phyloP scores from a whole-genome alignment of 805 yeast genomes.

The Kodamaea kaohsiungensis region DNA sequence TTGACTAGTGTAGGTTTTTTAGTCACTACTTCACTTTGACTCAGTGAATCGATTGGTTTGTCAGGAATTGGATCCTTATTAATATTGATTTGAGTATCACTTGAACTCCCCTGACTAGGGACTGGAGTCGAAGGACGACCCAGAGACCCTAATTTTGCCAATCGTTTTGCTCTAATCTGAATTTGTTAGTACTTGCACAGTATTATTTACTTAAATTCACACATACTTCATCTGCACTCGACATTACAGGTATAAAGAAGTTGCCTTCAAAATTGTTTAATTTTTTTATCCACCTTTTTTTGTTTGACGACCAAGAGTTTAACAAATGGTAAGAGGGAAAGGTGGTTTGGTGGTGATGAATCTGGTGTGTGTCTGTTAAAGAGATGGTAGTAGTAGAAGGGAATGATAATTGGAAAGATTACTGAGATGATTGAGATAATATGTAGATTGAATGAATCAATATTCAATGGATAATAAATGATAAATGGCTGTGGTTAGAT shows the following conservation, averaged over 20 bases:
- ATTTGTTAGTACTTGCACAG: constrained; percentile 1
- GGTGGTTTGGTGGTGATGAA: background rate
- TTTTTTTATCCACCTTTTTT: background rate
- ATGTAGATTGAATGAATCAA: too few species aligned
- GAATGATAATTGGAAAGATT: too few species aligned
- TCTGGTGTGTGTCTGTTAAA: too few species aligned
- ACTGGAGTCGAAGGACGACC: background rate
- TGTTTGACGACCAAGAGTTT: background rate
- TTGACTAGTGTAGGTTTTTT: constrained; percentile 3
- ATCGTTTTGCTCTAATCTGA: constrained; percentile 51
- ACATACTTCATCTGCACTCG: constrained; percentile 30
- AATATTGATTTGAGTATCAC: background rate
- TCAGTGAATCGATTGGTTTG: background rate
- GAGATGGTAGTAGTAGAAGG: too few species aligned
- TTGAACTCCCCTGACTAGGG: background rate
- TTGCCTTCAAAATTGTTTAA: background rate
- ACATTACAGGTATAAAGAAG: constrained; percentile 17
- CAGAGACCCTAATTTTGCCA: constrained; percentile 38
- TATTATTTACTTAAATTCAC: background rate
- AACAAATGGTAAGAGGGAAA: background rate
- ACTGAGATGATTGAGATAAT: too few species aligned
- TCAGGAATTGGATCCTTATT: background rate
- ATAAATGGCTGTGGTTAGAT: too few species aligned
- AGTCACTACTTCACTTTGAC: background rate
- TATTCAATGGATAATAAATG: too few species aligned